A percentile compares a stretch with the other conserved stretches of the same genome.
phyloP scores from a whole-genome alignment of 495 filamentous ascomycete genomes.

The Talaromyces wortmannii region DNA sequence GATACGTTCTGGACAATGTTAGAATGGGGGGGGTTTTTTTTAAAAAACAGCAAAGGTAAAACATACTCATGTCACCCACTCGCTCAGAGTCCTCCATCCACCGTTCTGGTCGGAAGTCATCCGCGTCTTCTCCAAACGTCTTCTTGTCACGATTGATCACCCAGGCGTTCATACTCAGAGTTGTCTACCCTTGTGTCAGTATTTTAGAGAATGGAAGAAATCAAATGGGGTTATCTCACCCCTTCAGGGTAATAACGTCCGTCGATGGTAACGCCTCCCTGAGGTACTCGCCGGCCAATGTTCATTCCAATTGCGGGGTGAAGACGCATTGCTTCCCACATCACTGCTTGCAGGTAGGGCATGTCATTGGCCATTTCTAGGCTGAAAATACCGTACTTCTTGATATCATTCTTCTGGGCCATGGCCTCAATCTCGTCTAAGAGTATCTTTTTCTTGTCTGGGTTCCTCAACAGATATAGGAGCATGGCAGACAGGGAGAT shows the following conservation, averaged over 20 bases:
- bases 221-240: too few species aligned
- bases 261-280: conserved; percentile 28
- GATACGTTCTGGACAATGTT: too few species aligned
- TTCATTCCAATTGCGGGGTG: conserved; percentile 56
- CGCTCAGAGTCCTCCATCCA: conserved; percentile 25
- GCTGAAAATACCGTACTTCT: not conserved
- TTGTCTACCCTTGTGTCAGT: conserved; percentile 13
- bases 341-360: conserved; percentile 57
- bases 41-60: too few species aligned
- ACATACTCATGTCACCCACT: too few species aligned
- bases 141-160: conserved; percentile 47
- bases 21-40: too few species aligned
- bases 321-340: conserved; percentile 63
- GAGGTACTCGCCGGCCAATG: conserved; percentile 60
- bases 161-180: conserved; percentile 56
- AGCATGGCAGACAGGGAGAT: too few species aligned
- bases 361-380: conserved; percentile 21
- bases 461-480: too few species aligned
- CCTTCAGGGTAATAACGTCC: too few species aligned
- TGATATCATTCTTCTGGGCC: too few species aligned
- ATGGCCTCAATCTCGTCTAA: too few species aligned
- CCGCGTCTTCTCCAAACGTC: conserved; percentile 48
- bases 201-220: too few species aligned
- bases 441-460: too few species aligned
- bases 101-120: conserved; percentile 45